phyloP scores from a whole-genome alignment of 768 basidiomycete species.

The Peribolospora baueri region DNA sequence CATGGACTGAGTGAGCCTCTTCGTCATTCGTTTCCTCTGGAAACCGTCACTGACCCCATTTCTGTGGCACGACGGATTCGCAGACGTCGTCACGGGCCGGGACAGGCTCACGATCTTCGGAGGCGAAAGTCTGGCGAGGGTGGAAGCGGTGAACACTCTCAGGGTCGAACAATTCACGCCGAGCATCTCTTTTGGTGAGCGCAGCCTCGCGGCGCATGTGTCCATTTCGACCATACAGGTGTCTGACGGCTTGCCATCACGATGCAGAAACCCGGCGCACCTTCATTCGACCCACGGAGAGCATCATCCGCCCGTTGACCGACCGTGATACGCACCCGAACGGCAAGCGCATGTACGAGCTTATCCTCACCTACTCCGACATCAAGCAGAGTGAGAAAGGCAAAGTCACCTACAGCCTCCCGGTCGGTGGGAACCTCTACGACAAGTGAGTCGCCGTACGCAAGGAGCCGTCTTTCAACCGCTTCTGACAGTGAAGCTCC shows the following conservation, averaged over 20 bases:
- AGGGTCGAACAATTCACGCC: slow-evolving; percentile 2
- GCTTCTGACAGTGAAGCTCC: too few species aligned
- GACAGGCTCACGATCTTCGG: background rate
- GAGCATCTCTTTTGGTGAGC: background rate
- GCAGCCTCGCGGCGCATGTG: too few species aligned
- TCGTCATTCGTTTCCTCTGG: background rate
- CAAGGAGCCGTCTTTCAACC: too few species aligned
- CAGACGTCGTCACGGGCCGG: background rate
- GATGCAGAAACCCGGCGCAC: background rate
- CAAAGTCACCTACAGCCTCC: background rate
- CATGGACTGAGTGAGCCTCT: background rate
- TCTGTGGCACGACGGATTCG: background rate
- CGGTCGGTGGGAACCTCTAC: slow-evolving; percentile 3
- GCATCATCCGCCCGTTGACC: background rate
- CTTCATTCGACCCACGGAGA: slow-evolving; percentile 1
- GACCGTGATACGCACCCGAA: slow-evolving; percentile 1
- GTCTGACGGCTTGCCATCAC: background rate
- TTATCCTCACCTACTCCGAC: slow-evolving; percentile 2
- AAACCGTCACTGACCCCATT: background rate
- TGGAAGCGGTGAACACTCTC: slow-evolving; percentile 1
- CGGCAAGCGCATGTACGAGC: slow-evolving; percentile 1
- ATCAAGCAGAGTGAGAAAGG: slow-evolving; percentile 5
- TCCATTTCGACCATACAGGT: background rate
- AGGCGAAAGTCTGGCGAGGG: background rate
- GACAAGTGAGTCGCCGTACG: background rate